A percentile compares a stretch with the other conserved stretches of the same genome.
Conservation (phyloP, 441 rosid species). For the Pelargonium fulgidum region DNA sequence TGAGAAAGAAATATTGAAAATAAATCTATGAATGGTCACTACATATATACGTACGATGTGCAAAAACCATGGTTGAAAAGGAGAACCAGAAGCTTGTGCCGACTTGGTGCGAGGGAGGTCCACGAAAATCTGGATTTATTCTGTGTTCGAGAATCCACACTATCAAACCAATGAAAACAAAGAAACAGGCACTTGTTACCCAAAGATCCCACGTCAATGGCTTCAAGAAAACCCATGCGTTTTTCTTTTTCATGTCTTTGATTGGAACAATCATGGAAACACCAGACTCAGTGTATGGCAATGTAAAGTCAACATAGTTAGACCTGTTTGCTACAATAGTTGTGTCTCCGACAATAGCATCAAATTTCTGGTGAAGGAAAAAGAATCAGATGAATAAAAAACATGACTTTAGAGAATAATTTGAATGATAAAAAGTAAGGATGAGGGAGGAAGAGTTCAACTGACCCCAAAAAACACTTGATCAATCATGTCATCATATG, state of each 20-base stretch:
- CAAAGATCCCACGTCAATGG: slow-evolving; percentile 56
- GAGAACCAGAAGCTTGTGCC: slow-evolving; percentile 64
- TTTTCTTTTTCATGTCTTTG: slow-evolving; percentile 23
- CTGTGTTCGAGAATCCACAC: slow-evolving; percentile 60
- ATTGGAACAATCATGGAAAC: slow-evolving; percentile 43
- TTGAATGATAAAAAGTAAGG: background rate
- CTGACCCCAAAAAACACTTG: slow-evolving; percentile 42
- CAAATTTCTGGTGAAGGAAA: slow-evolving; percentile 29
- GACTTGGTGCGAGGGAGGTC: slow-evolving; percentile 37
- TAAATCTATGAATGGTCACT: no score
- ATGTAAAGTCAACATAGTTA: slow-evolving; percentile 44
- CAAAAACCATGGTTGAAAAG: slow-evolving; percentile 67
- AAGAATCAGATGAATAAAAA: no score
- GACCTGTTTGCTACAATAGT: slow-evolving; percentile 46
- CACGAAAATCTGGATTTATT: slow-evolving; percentile 51
- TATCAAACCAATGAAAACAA: slow-evolving; percentile 39
- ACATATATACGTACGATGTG: slow-evolving; percentile 34
- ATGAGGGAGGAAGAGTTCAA: background rate
- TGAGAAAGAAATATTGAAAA: no score
- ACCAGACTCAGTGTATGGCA: slow-evolving; percentile 49
- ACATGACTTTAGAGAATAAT: no score
- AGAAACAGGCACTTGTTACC: slow-evolving; percentile 36
- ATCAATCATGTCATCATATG: slow-evolving; percentile 36
- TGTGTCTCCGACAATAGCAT: slow-evolving; percentile 50
- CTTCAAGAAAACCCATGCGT: slow-evolving; percentile 41